A percentile compares a stretch with the other conserved stretches of the same genome.
Evolutionary conservation across 2,329 filamentous ascomycete genomes (phyloP).

Genomic region (Monilinia laxa): DNA sequence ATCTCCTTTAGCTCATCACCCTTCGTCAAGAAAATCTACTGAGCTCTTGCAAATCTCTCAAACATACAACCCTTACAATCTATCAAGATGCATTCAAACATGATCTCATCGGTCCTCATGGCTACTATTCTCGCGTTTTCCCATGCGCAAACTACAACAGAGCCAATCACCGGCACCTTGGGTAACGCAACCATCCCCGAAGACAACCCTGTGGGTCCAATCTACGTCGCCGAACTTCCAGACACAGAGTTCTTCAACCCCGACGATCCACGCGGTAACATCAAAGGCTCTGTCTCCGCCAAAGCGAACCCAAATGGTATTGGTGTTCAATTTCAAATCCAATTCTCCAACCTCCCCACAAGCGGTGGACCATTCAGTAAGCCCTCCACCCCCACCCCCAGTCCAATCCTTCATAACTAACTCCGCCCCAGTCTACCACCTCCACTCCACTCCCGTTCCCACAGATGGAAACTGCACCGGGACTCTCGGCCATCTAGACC

Average conservation of each 20-base stretch:
- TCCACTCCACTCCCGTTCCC: slow-evolving; percentile 66
- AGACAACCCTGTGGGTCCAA: slow-evolving; percentile 55
- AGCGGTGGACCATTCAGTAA: slow-evolving; percentile 60
- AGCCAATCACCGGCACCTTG: slow-evolving; percentile 38
- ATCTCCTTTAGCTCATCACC: neutral
- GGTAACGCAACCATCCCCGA: slow-evolving; percentile 52
- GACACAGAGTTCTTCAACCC: slow-evolving; percentile 46
- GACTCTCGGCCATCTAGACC: slow-evolving; percentile 69
- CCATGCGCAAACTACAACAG: slow-evolving; percentile 30
- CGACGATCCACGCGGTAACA: slow-evolving; percentile 51
- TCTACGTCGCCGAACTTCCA: slow-evolving; percentile 58
- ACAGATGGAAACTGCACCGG: slow-evolving; percentile 68
- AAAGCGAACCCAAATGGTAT: slow-evolving; percentile 49
- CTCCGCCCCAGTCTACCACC: slow-evolving; percentile 60
- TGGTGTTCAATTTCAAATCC: slow-evolving; percentile 56
- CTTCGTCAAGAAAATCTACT: neutral
- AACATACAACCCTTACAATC: neutral
- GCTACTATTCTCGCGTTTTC: slow-evolving; percentile 23
- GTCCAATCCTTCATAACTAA: slow-evolving; percentile 15
- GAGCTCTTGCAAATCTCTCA: neutral
- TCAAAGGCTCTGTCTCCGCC: slow-evolving; percentile 54
- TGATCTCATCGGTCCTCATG: slow-evolving; percentile 10
- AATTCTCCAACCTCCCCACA: slow-evolving; percentile 58
- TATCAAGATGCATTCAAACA: slow-evolving; percentile 23
- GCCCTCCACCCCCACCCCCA: slow-evolving; percentile 35